These are phyloP conservation scores for Urochloa ruziziensis DNA, from an alignment of 176 grass and related monocot genomes.

Conservation along the genomic window DNA sequence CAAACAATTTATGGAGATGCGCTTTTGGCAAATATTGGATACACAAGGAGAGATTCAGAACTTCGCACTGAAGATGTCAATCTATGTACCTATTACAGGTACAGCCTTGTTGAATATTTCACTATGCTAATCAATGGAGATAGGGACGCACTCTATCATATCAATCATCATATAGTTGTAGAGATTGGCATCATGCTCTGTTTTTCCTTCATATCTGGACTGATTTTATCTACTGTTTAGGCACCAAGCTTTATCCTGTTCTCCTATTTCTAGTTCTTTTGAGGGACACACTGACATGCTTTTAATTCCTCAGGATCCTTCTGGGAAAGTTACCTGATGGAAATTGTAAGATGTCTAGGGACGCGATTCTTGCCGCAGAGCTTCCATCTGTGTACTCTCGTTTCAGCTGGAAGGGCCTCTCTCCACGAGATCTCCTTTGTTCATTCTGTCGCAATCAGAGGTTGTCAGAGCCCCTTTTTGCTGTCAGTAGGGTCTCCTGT, in stretches of 20 bases:
- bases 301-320: slow-evolving; percentile 67
- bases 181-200: neutral
- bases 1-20: slow-evolving; percentile 92
- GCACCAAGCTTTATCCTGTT: neutral
- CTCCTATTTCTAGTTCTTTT: slow-evolving; percentile 27
- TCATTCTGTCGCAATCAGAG: slow-evolving; percentile 80
- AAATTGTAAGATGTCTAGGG: slow-evolving; percentile 74
- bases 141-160: neutral
- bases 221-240: slow-evolving; percentile 12
- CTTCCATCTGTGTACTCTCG: slow-evolving; percentile 69
- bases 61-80: slow-evolving; percentile 72
- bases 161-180: slow-evolving; percentile 21
- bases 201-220: neutral
- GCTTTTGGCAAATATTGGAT: slow-evolving; percentile 85
- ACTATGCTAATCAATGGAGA: slow-evolving; percentile 9
- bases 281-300: slow-evolving; percentile 12
- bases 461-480: slow-evolving; percentile 62
- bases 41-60: slow-evolving; percentile 69
- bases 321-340: slow-evolving; percentile 78
- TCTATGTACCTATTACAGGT: slow-evolving; percentile 84
- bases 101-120: slow-evolving; percentile 29
- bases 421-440: slow-evolving; percentile 72
- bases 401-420: slow-evolving; percentile 70
- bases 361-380: slow-evolving; percentile 73
- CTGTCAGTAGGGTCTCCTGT: slow-evolving; percentile 37